Conservation (phyloP, 176 grass and related monocot species). For the Carex myosuroides region DNA sequence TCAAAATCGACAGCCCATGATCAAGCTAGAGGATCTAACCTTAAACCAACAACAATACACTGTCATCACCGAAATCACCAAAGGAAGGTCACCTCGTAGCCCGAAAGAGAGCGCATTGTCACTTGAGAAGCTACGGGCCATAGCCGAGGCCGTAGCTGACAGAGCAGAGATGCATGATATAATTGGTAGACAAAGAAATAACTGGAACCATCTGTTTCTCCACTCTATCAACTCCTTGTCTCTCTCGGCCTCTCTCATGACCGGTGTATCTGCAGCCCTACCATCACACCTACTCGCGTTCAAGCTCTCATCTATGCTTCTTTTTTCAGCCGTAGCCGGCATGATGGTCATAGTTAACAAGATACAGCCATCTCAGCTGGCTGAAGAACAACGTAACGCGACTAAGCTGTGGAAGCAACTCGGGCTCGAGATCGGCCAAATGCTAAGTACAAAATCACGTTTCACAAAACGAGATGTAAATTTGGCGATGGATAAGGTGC, state of each 20-base stretch:
- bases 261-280: neutral
- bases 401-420: conserved; percentile 31
- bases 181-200: conserved; percentile 29
- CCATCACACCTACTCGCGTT: conserved; percentile 10
- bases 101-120: neutral
- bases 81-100: neutral
- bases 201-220: conserved; percentile 33
- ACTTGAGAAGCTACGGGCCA: conserved; percentile 17
- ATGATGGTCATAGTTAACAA: conserved; percentile 31
- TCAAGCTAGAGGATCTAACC: neutral
- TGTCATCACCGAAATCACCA: neutral
- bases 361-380: conserved; percentile 35
- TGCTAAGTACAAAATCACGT: neutral
- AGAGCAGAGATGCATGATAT: conserved; percentile 33
- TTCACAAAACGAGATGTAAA: conserved; percentile 11
- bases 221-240: conserved; percentile 27
- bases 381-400: conserved; percentile 32
- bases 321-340: conserved; percentile 7
- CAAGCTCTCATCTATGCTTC: conserved; percentile 26
- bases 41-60: neutral
- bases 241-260: conserved; percentile 17
- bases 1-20: neutral
- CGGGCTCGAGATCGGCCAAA: neutral
- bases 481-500: conserved; percentile 12
- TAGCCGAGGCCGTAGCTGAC: conserved; percentile 14